Evolutionary conservation across 2,329 filamentous ascomycete species (phyloP).

Genomic region (Claviceps digitariae): DNA sequence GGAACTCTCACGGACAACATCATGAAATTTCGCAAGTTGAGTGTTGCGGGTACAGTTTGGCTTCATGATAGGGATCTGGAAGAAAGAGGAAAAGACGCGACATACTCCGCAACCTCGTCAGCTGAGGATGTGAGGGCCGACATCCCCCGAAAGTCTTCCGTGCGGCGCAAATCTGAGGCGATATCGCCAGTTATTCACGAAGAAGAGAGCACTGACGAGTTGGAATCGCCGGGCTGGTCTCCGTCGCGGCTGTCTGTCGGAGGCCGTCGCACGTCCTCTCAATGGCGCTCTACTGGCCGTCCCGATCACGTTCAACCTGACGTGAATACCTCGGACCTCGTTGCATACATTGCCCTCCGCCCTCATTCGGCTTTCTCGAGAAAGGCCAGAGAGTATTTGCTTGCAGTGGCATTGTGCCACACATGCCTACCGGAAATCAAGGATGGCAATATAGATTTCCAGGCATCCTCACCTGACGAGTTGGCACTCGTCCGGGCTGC

Average conservation of each 20-base stretch:
- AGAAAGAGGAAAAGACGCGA: conserved; percentile 15
- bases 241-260: conserved; percentile 20
- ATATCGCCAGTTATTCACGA: conserved; percentile 19
- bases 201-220: conserved; percentile 10
- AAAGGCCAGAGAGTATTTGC: conserved; percentile 68
- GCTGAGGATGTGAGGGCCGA: not conserved
- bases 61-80: conserved; percentile 64
- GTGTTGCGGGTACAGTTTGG: conserved; percentile 80
- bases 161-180: conserved; percentile 16
- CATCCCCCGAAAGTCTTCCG: conserved; percentile 11
- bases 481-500: conserved; percentile 74
- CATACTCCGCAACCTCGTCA: not conserved
- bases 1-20: conserved; percentile 88
- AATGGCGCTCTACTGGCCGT: conserved; percentile 34
- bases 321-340: conserved; percentile 55
- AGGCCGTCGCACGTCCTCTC: conserved; percentile 32
- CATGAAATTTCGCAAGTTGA: conserved; percentile 92
- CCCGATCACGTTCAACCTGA: conserved; percentile 40
- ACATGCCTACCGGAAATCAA: conserved; percentile 73
- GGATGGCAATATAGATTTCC: conserved; percentile 61
- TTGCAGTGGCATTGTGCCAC: conserved; percentile 78
- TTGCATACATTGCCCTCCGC: conserved; percentile 62
- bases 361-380: conserved; percentile 66
- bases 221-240: conserved; percentile 12
- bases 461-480: conserved; percentile 84